Evolutionary conservation across 2,329 filamentous ascomycete genomes (phyloP).

Genomic region (Fusarium guadeloupense): DNA sequence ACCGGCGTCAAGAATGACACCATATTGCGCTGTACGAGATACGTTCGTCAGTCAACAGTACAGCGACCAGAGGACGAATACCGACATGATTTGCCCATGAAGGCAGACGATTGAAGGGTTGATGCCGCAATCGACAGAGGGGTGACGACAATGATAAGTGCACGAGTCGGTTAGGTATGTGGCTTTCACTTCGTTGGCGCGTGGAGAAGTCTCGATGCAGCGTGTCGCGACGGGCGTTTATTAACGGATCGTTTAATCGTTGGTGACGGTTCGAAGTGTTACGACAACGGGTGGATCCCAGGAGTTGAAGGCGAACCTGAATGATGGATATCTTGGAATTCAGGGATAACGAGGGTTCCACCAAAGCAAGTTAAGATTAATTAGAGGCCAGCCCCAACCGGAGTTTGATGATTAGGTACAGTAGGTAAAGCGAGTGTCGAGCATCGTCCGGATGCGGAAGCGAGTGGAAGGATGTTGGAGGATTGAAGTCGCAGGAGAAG

Average conservation of each 20-base stretch:
- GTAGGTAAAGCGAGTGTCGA: conserved; percentile 34
- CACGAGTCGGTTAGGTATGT: background rate
- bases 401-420: conserved; percentile 2
- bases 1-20: conserved; percentile 95
- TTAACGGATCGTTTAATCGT: conserved; percentile 1
- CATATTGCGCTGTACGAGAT: conserved; percentile 70
- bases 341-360: conserved; percentile 6
- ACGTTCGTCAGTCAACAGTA: conserved; percentile 27
- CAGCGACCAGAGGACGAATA: conserved; percentile 11
- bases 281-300: conserved; percentile 25
- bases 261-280: conserved; percentile 10
- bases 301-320: conserved; percentile 11
- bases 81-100: conserved; percentile 52
- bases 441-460: conserved; percentile 34
- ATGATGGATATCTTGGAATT: conserved; percentile 5
- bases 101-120: conserved; percentile 14
- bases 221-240: background rate
- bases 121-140: conserved; percentile 3
- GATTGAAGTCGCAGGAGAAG: conserved; percentile 13
- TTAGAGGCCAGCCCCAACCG: conserved; percentile 3
- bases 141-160: background rate
- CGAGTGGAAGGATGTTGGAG: conserved; percentile 21
- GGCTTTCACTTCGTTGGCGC: background rate
- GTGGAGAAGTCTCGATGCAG: background rate
- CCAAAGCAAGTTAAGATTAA: background rate